Evolutionary conservation across 2,329 filamentous ascomycete genomes (phyloP).

Genomic region (Fusarium napiforme): DNA sequence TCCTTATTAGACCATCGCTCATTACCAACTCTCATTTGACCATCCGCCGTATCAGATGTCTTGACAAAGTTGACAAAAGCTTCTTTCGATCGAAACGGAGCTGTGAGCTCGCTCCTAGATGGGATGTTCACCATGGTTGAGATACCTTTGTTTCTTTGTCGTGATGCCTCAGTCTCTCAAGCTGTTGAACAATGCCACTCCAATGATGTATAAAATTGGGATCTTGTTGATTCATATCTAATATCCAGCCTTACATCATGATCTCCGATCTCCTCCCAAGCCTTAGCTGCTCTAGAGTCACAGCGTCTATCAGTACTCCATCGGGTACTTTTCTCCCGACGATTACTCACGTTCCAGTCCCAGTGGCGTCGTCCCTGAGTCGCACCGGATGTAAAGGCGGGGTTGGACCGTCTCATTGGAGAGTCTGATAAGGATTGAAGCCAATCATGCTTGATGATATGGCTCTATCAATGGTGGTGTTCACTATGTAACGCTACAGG

Average conservation of each 20-base stretch:
- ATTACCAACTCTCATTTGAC: neutral
- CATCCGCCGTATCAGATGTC: neutral
- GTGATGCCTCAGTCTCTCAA: neutral
- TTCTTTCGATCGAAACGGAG: neutral
- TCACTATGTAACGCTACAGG: neutral
- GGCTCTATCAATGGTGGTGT: neutral
- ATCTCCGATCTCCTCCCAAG: neutral
- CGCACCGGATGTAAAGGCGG: neutral
- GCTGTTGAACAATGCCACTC: neutral
- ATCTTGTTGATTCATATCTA: neutral
- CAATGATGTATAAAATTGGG: neutral
- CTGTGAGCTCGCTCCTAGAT: neutral
- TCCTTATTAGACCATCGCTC: neutral
- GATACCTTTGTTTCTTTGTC: neutral
- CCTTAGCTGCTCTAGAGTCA: neutral
- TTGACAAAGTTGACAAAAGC: neutral
- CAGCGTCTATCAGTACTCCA: neutral
- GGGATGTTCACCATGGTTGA: neutral
- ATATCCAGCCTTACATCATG: neutral
- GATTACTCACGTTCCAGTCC: neutral
- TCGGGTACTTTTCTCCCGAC: constrained; percentile 1
- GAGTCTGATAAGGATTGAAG: neutral
- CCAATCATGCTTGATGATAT: neutral
- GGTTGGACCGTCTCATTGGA: neutral
- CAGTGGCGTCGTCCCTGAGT: neutral